Percentiles rank a stretch among this genome's conserved stretches.
These are phyloP conservation scores for Mortierella sp. DNA, from an alignment of 371 early-diverging fungal species.

Conservation along the genomic window DNA sequence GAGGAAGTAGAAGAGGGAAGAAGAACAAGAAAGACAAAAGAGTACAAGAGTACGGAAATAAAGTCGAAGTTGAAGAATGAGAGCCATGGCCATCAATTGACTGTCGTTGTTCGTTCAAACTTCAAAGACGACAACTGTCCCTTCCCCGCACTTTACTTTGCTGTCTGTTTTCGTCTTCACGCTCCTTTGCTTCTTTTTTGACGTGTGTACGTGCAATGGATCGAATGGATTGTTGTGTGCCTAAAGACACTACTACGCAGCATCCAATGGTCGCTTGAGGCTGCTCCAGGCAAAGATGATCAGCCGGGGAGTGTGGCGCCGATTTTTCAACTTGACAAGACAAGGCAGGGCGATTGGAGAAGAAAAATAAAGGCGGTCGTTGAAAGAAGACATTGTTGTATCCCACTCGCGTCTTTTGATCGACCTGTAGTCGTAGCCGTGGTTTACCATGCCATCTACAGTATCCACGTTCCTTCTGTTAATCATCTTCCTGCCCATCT, in stretches of 20 bases:
- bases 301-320: not conserved
- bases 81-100: no score
- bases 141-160: not conserved
- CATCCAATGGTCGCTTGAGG: no score
- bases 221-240: not conserved
- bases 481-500: no score
- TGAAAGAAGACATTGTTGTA: no score
- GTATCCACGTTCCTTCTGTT: no score
- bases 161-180: not conserved
- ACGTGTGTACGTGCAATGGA: not conserved
- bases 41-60: not conserved
- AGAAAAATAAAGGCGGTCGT: not conserved
- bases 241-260: not conserved
- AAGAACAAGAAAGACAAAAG: not conserved
- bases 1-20: not conserved
- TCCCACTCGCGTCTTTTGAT: no score
- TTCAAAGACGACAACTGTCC: not conserved
- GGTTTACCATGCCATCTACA: no score
- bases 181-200: not conserved
- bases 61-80: not conserved
- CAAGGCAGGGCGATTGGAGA: no score
- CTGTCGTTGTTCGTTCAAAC: not conserved
- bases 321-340: not conserved
- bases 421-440: no score
- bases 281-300: slow-evolving; percentile 5